Evolutionary conservation across 108 stramenopile species (phyloP), one percentile per base, ranked within the genome.

Genomic region (Skeletonema grethae): DNA sequence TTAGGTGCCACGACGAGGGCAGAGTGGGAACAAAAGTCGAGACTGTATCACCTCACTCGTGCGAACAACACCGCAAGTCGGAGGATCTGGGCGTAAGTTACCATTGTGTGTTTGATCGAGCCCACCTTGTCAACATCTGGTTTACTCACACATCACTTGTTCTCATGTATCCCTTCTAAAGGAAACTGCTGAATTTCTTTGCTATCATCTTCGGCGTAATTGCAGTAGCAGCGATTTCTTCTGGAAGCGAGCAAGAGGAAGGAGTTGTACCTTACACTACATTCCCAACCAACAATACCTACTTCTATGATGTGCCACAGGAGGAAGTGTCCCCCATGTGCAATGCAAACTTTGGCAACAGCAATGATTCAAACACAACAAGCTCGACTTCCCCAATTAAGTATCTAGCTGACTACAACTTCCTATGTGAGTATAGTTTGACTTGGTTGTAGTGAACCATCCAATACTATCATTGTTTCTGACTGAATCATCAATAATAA

Each of bases 371-470:
- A n/a, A 43, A 43, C 35, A 28, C 39, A 13, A 18, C n/a, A 24
- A 41, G 38, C 43, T 38, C 35, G 16, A 6, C 62, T 16, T 63
- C 62, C 7, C 18, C 32, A n/a, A 38, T 64, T 2, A 38, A 64
- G 15, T 64, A 64, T 41, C 63, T 64, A 20, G 38, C 63, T 13
- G 63, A 64, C 38, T 64, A 64, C 35, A 43, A 20, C 22, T 64
- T 64, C 13, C 28, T 64, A 16, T 22, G 63, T 64, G 28, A 16
- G 63, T 64, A 28, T 8, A 43, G 38, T 20, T 28, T 4, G 29
- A 22, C 20, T 43, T 64, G 24, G 7, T 43, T 43, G 41, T 43
- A 15, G 13, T 43, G 41, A 11, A 11, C 41, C 41, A 43, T 43
- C 15, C 41, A 43, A 43, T 43, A n/a, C 15, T 15, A 43, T n/a